Conservation (phyloP, 257 asterid species). For the Osmanthus fragrans region DNA sequence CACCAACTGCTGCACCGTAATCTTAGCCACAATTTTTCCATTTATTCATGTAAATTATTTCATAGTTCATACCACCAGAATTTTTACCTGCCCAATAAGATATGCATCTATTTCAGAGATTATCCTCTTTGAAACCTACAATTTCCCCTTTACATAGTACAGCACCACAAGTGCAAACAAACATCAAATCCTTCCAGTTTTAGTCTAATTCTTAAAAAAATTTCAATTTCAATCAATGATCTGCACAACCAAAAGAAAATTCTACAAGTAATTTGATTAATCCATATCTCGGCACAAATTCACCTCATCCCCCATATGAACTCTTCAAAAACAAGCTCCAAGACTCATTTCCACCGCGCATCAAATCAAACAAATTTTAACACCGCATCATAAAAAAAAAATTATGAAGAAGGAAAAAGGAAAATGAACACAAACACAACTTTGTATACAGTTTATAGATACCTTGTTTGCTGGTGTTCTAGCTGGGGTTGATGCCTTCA, state of each 20-base stretch:
- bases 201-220: background rate
- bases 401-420: background rate
- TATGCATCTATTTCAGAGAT: background rate
- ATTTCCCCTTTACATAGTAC: background rate
- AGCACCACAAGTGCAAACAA: background rate
- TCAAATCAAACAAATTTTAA: conserved; percentile 6
- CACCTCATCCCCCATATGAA: conserved; percentile 1
- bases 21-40: background rate
- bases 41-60: background rate
- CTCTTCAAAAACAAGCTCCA: conserved; percentile 15
- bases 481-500: conserved; percentile 71
- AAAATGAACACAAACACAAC: background rate
- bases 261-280: background rate
- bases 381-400: background rate
- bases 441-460: conserved; percentile 13
- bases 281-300: background rate
- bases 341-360: conserved; percentile 3
- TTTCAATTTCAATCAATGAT: background rate
- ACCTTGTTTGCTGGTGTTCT: conserved; percentile 67
- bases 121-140: background rate
- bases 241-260: background rate
- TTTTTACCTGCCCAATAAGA: background rate
- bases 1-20: background rate
- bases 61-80: background rate
- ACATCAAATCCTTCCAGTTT: background rate